A percentile compares a stretch with the other conserved stretches of the same genome.
Evolutionary conservation across 768 basidiomycete species (phyloP).

Genomic region (Tremella mesenterica): DNA sequence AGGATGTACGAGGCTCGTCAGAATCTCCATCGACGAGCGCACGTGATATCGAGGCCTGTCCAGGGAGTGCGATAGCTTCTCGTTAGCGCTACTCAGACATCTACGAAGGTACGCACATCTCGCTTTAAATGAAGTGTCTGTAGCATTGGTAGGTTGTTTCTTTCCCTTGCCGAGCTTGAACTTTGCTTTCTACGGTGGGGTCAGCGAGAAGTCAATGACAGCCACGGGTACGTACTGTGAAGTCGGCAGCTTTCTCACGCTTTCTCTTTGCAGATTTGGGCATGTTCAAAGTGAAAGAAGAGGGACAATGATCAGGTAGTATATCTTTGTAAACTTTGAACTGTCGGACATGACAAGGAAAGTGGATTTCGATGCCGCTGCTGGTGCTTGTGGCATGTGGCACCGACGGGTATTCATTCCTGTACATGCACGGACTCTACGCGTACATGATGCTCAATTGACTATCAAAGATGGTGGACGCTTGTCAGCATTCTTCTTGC

Average conservation of each 20-base stretch:
- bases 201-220: neutral
- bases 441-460: too few relatives aligned
- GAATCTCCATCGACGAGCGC: slow-evolving; percentile 47
- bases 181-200: slow-evolving; percentile 70
- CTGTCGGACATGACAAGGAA: too few relatives aligned
- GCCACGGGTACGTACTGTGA: neutral
- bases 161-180: slow-evolving; percentile 95
- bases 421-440: too few relatives aligned
- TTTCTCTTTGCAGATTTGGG: too few relatives aligned
- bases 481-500: too few relatives aligned
- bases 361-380: too few relatives aligned
- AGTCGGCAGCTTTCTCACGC: neutral
- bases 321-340: too few relatives aligned
- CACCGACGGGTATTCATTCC: too few relatives aligned
- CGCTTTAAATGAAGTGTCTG: slow-evolving; percentile 93
- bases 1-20: slow-evolving; percentile 60
- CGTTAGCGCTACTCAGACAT: neutral
- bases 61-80: slow-evolving; percentile 78
- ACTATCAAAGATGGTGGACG: too few relatives aligned
- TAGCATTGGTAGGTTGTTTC: slow-evolving; percentile 65
- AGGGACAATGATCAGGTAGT: too few relatives aligned
- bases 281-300: too few relatives aligned
- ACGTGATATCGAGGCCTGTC: slow-evolving; percentile 53
- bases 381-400: too few relatives aligned
- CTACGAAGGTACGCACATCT: slow-evolving; percentile 57